Conservation (phyloP, 2,329 filamentous ascomycete species). For the Aspergillus alliaceus region DNA sequence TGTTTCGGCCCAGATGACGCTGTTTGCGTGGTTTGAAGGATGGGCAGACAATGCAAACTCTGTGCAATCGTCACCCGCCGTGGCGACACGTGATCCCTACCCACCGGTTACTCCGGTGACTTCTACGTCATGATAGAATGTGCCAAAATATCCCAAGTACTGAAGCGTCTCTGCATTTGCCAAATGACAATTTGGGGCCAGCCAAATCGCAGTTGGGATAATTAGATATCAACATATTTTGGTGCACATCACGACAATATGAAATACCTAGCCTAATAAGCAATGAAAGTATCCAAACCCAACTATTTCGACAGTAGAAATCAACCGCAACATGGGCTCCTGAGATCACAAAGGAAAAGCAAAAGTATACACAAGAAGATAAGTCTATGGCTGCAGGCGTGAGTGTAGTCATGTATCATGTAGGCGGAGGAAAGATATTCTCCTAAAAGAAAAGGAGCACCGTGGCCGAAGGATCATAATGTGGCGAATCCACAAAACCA, state of each 20-base stretch:
- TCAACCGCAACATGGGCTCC: background rate
- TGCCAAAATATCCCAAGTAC: background rate
- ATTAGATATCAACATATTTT: background rate
- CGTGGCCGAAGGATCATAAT: background rate
- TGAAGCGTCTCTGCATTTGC: background rate
- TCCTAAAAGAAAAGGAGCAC: background rate
- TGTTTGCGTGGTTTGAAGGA: constrained; percentile 43
- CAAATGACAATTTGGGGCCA: constrained; percentile 11
- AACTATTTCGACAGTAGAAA: background rate
- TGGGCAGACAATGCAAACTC: constrained; percentile 43
- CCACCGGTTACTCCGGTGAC: background rate
- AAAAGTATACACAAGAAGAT: constrained; percentile 9
- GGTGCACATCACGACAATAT: background rate
- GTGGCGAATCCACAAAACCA: background rate
- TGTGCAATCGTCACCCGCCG: constrained; percentile 14
- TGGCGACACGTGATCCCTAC: background rate
- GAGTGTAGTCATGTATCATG: background rate
- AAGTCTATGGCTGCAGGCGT: background rate
- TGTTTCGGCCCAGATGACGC: constrained; percentile 26
- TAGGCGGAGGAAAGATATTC: background rate
- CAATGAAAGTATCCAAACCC: background rate
- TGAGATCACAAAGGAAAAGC: background rate
- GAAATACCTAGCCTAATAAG: constrained; percentile 1
- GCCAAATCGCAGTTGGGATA: constrained; percentile 10
- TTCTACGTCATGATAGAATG: background rate